Evolutionary conservation across 2,329 filamentous ascomycete genomes (phyloP).

Genomic region (Scedosporium dehoogii): DNA sequence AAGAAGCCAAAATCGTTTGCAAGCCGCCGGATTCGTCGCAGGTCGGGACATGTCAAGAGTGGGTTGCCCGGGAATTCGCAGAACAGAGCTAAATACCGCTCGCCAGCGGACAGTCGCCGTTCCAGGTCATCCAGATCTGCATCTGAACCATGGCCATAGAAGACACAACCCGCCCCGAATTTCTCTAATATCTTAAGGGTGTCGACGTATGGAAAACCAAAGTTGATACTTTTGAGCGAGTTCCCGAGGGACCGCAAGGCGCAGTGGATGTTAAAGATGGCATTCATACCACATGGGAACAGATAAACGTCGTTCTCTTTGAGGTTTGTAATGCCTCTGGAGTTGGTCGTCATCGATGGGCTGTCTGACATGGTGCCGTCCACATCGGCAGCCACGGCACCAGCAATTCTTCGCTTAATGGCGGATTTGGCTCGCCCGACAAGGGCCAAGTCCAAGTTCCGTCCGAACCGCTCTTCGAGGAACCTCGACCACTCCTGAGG

Average conservation of each 20-base stretch:
- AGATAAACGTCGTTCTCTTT: slow-evolving; percentile 83
- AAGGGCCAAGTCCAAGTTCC: slow-evolving; percentile 74
- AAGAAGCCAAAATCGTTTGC: slow-evolving; percentile 81
- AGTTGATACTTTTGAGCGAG: slow-evolving; percentile 68
- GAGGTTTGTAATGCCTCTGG: slow-evolving; percentile 52
- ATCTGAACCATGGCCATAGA: slow-evolving; percentile 73
- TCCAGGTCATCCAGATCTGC: slow-evolving; percentile 81
- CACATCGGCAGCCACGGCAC: slow-evolving; percentile 64
- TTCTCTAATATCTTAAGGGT: slow-evolving; percentile 92
- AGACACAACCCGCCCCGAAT: slow-evolving; percentile 79
- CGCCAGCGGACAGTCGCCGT: slow-evolving; percentile 55
- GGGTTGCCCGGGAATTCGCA: slow-evolving; percentile 95
- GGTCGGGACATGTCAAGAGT: slow-evolving; percentile 72
- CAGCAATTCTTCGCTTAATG: slow-evolving; percentile 79
- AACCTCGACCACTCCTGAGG: slow-evolving; percentile 65
- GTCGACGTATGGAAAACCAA: slow-evolving; percentile 96
- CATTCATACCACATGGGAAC: slow-evolving; percentile 85
- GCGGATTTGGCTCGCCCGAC: slow-evolving; percentile 76
- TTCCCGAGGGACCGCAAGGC: slow-evolving; percentile 57
- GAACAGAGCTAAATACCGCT: slow-evolving; percentile 74
- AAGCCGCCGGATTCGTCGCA: slow-evolving; percentile 67
- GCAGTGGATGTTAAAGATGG: slow-evolving; percentile 83
- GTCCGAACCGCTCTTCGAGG: slow-evolving; percentile 86
- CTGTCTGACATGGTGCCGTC: slow-evolving; percentile 29
- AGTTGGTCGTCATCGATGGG: slow-evolving; percentile 23